Percentiles rank a stretch among this genome's conserved stretches.
phyloP scores from a whole-genome alignment of 75 land plant genomes.

The Azolla pinnata region DNA sequence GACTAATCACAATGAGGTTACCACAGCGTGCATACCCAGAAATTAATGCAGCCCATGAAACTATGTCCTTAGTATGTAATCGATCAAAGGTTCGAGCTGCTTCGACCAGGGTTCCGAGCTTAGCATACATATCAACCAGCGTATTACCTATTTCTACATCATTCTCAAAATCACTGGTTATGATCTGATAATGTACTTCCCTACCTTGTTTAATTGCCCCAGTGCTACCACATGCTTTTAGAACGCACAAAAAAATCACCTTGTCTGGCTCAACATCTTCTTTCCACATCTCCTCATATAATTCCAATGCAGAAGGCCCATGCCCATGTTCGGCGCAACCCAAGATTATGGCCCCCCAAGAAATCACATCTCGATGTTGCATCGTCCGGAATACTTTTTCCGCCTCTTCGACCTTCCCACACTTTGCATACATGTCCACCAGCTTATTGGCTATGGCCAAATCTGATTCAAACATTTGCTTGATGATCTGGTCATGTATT shows the following conservation, averaged over 20 bases:
- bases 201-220: constrained; percentile 7
- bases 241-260: constrained; percentile 35
- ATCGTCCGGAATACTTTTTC: constrained; percentile 27
- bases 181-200: constrained; percentile 14
- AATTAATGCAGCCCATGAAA: constrained; percentile 31
- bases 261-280: constrained; percentile 28
- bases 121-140: constrained; percentile 18
- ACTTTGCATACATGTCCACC: constrained; percentile 46
- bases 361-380: constrained; percentile 26
- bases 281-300: constrained; percentile 28
- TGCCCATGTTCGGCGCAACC: constrained; percentile 34
- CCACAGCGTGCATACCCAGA: constrained; percentile 17
- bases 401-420: constrained; percentile 36
- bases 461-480: constrained; percentile 10
- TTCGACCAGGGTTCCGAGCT: constrained; percentile 2
- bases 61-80: constrained; percentile 5
- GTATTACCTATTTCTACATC: constrained; percentile 8
- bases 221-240: constrained; percentile 12
- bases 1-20: not conserved
- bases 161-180: constrained; percentile 10
- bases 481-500: constrained; percentile 17
- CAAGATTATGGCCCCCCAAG: constrained; percentile 44
- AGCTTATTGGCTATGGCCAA: constrained; percentile 33
- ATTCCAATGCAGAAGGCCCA: constrained; percentile 19
- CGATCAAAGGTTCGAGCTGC: constrained; percentile 22